phyloP scores from a whole-genome alignment of 1,139 yeast species.

The Yamadazyma atmosphaerica region DNA sequence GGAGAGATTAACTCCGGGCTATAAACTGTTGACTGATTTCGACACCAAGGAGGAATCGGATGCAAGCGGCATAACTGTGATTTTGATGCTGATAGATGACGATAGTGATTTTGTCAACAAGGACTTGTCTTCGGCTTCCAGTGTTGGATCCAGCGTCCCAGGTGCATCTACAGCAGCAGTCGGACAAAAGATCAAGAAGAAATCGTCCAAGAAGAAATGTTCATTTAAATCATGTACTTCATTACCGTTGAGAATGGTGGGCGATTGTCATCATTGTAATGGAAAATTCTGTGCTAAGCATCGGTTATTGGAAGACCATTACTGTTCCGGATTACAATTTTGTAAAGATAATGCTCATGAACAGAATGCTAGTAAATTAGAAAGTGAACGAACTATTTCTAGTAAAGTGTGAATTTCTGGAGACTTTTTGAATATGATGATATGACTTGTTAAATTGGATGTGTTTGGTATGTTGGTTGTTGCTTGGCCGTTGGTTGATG shows the following conservation, averaged over 20 bases:
- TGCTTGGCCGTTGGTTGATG: neutral
- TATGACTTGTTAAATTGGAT: too few relatives aligned
- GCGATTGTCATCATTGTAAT: constrained; percentile 82
- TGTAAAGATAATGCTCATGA: constrained; percentile 81
- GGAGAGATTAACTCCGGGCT: constrained; percentile 40
- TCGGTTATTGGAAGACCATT: constrained; percentile 81
- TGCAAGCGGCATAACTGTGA: constrained; percentile 33
- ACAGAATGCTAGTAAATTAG: constrained; percentile 37
- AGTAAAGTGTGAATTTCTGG: constrained; percentile 21
- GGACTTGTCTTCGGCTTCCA: neutral
- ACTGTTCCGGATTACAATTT: constrained; percentile 72
- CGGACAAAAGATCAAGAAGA: constrained; percentile 25
- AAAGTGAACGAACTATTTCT: constrained; percentile 44
- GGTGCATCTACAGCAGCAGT: neutral
- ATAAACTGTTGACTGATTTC: constrained; percentile 21
- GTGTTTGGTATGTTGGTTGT: neutral
- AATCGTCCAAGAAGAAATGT: constrained; percentile 61
- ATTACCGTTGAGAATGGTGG: constrained; percentile 78
- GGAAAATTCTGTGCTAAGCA: constrained; percentile 90
- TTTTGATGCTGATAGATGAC: constrained; percentile 32
- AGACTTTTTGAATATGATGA: neutral
- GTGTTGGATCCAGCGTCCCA: neutral
- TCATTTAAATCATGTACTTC: constrained; percentile 61
- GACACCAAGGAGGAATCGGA: constrained; percentile 16
- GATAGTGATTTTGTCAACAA: constrained; percentile 23